A percentile compares a stretch with the other conserved stretches of the same genome.
phyloP scores from a whole-genome alignment of 2,329 filamentous ascomycete species.

The Xylariaceae sp. region DNA sequence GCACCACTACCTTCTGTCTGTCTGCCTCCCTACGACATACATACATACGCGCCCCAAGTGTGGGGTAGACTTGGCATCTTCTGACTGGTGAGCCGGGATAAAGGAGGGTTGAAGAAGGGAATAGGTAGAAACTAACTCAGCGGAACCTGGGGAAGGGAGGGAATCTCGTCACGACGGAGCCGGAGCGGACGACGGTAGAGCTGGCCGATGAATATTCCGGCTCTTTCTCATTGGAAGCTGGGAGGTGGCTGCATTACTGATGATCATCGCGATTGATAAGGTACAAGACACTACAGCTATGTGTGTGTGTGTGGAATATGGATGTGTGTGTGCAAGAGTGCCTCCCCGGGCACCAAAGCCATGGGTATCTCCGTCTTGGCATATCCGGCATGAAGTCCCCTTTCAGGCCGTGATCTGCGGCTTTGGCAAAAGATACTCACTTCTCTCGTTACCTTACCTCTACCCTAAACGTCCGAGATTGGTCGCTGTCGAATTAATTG shows the following conservation, averaged over 20 bases:
- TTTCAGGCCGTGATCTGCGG: no score
- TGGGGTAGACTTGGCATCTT: slow-evolving; percentile 28
- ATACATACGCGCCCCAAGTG: slow-evolving; percentile 14
- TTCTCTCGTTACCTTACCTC: no score
- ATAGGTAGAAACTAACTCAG: slow-evolving; percentile 12
- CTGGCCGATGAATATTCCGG: not conserved
- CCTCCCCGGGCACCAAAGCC: not conserved
- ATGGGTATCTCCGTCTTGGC: slow-evolving; percentile 16
- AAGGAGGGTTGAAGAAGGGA: not conserved
- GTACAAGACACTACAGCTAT: not conserved
- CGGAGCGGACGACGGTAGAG: no score
- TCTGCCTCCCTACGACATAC: slow-evolving; percentile 13
- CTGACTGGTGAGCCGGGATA: slow-evolving; percentile 16
- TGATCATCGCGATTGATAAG: slow-evolving; percentile 11
- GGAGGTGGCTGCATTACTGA: slow-evolving; percentile 13
- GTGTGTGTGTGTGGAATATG: not conserved
- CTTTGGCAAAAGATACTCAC: no score
- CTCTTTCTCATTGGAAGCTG: slow-evolving; percentile 8
- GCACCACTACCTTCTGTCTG: no score
- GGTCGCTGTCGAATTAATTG: no score
- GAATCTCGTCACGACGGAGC: no score
- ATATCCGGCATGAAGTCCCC: no score
- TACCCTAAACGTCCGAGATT: no score
- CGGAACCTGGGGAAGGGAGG: not conserved
- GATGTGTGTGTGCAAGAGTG: not conserved